Conservation (phyloP, 768 basidiomycete genomes). For the Boletellus sp. region DNA sequence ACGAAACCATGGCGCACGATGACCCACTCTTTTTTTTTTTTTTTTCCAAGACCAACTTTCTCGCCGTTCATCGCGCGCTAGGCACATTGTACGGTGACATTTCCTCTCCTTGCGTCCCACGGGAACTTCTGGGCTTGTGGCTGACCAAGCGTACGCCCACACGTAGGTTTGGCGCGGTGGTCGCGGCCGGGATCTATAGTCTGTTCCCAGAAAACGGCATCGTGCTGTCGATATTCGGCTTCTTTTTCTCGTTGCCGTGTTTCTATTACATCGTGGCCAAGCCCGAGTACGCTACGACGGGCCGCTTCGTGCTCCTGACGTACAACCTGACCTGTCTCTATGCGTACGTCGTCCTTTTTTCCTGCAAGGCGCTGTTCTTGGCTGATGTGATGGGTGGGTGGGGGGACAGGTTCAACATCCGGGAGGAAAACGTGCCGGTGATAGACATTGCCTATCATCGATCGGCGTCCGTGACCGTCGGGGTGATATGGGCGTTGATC, state of each 20-base stretch:
- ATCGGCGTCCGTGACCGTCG: conserved; percentile 74
- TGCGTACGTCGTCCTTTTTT: conserved; percentile 40
- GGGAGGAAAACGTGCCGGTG: conserved; percentile 60
- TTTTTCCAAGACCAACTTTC: conserved; percentile 68
- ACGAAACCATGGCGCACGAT: no score
- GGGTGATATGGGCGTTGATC: conserved; percentile 85
- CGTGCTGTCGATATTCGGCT: conserved; percentile 77
- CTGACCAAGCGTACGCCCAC: neutral
- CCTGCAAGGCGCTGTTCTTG: neutral
- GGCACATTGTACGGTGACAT: conserved; percentile 69
- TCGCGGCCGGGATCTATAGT: conserved; percentile 69
- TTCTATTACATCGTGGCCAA: conserved; percentile 85
- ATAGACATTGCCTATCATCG: conserved; percentile 72
- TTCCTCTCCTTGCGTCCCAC: neutral
- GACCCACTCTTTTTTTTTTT: no score
- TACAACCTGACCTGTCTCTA: conserved; percentile 85
- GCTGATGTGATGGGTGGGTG: neutral
- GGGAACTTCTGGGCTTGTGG: neutral
- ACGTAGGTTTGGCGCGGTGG: conserved; percentile 68
- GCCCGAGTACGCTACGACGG: conserved; percentile 71
- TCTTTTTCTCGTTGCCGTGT: conserved; percentile 88
- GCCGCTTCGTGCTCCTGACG: conserved; percentile 78
- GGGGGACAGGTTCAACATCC: conserved; percentile 76
- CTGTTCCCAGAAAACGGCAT: conserved; percentile 73
- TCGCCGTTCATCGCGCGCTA: conserved; percentile 76